Conservation (phyloP, 768 basidiomycete genomes). For the Lanmaoa pseudosensibilis region DNA sequence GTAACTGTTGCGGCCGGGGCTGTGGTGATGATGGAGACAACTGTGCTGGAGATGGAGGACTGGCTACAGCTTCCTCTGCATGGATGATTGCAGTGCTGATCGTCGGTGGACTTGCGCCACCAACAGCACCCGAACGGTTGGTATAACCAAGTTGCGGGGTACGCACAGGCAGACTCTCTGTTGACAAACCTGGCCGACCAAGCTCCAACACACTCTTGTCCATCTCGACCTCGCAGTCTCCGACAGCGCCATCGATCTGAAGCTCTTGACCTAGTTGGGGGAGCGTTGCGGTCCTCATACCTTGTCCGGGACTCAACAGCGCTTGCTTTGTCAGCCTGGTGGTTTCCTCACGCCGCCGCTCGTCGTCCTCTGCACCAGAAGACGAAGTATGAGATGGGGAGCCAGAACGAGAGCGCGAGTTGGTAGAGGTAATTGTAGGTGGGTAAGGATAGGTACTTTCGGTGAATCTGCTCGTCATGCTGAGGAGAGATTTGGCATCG, state of each 20-base stretch:
- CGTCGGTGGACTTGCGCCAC: constrained; percentile 5
- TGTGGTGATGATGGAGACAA: constrained; percentile 8
- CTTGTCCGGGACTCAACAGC: constrained; percentile 23
- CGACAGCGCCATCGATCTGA: not conserved
- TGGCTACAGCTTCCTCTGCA: not conserved
- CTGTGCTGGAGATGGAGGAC: constrained; percentile 3
- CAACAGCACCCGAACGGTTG: not conserved
- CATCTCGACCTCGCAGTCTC: constrained; percentile 40
- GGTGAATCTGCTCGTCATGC: constrained; percentile 29
- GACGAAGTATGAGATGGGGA: constrained; percentile 17
- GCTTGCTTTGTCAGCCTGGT: constrained; percentile 20
- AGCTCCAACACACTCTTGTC: constrained; percentile 76
- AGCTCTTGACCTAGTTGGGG: constrained; percentile 22
- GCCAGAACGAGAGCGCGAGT: constrained; percentile 21
- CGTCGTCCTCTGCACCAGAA: constrained; percentile 24
- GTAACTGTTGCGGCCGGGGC: constrained; percentile 4
- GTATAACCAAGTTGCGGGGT: constrained; percentile 6
- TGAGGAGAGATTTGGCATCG: constrained; percentile 30
- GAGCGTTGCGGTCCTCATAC: constrained; percentile 35
- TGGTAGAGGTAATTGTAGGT: constrained; percentile 18
- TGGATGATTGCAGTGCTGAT: not conserved
- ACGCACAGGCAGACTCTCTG: constrained; percentile 57
- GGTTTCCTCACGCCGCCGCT: constrained; percentile 24
- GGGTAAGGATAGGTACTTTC: constrained; percentile 30
- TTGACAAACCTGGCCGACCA: constrained; percentile 73